Evolutionary conservation across 306 rosid species (phyloP), one percentile per base, ranked within the genome.

Genomic region (Trifolium pratense): DNA sequence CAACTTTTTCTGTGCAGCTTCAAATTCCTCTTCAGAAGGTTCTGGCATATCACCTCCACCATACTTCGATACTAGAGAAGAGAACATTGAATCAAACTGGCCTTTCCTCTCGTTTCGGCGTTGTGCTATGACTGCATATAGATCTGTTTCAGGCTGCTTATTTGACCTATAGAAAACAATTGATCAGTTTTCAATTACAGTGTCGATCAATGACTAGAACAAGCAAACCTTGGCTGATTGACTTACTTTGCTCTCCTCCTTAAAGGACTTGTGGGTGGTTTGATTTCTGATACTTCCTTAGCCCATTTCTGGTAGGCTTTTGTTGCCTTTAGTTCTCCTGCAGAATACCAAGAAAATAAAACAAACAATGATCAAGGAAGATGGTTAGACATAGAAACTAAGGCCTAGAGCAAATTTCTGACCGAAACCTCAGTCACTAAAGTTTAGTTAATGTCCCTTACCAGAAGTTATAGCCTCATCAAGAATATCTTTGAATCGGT

Each of bases 21-120:
- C 84, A 17, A 90, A 93, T 72, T 93, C 97, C 70, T 89, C 96
- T 62, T 90, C 98, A 1, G 96, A 86, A 29, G 98, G 96, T 69
- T 90, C 96, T 3, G 88, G 80, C 70, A 76, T 42, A 70, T 75
- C 78, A 53, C 57, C 66, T 15, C 96, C 90, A n/a, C 96, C 93
- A 53, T 87, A 90, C 77, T 86, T 93, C 4, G 97, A 87, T 68
- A 84, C 85, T 43, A 93, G 74, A 66, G 92, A 83, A 7, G 96
- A 84, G 81, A 90, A 89, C 96, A 93, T 80, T 15, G 93, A 82
- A 78, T 93, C 90, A 74, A 89, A 83, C 57, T n/a, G 79, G 23
- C 65, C 84, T 82, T 90, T 92, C 84, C 98, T 87, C 66, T 87
- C 90, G 26, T 62, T 76, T 52, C 76, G 77, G 37, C 97, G 87